phyloP scores from a whole-genome alignment of 2,329 filamentous ascomycete genomes.

The Septoria linicola region DNA sequence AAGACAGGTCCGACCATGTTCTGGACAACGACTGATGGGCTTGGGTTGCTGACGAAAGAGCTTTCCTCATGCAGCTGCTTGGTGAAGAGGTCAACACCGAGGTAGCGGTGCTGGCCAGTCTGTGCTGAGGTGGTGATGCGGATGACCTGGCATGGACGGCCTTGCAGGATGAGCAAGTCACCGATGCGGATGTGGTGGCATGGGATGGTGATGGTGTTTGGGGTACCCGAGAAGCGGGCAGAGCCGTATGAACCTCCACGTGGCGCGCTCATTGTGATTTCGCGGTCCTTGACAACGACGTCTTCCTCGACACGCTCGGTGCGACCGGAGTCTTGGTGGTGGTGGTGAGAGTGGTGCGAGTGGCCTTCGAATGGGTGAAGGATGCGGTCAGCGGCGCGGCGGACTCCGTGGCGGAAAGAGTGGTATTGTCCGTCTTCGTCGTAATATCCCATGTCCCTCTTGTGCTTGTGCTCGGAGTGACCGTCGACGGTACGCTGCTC shows the following conservation, averaged over 20 bases:
- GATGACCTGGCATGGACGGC: conserved; percentile 99
- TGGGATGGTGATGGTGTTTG: conserved; percentile 94
- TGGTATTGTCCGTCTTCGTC: conserved; percentile 76
- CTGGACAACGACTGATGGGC: conserved; percentile 94
- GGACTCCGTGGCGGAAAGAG: conserved; percentile 69
- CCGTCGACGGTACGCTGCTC: conserved; percentile 54
- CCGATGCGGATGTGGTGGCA: conserved; percentile 99
- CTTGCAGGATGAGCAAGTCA: conserved; percentile 98
- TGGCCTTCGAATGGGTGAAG: conserved; percentile 61
- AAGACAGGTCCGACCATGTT: conserved; percentile 99
- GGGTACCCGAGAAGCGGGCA: conserved; percentile 34
- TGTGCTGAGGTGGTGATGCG: conserved; percentile 97
- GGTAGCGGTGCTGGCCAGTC: conserved; percentile 99
- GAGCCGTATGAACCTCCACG: conserved; percentile 31
- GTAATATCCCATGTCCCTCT: conserved; percentile 74
- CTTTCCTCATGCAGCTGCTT: conserved; percentile 99
- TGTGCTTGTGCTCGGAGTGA: conserved; percentile 40
- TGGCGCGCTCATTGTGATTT: conserved; percentile 42
- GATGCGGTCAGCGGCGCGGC: conserved; percentile 65
- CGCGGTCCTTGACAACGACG: conserved; percentile 52
- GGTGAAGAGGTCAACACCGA: conserved; percentile 99
- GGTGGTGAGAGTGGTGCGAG: conserved; percentile 51
- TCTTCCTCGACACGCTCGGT: conserved; percentile 43
- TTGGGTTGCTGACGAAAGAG: conserved; percentile 94
- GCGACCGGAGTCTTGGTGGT: conserved; percentile 40